Evolutionary conservation across 148 eudicot genomes (phyloP), one percentile per base, ranked within the genome.

Genomic region (Camellia sinensis): DNA sequence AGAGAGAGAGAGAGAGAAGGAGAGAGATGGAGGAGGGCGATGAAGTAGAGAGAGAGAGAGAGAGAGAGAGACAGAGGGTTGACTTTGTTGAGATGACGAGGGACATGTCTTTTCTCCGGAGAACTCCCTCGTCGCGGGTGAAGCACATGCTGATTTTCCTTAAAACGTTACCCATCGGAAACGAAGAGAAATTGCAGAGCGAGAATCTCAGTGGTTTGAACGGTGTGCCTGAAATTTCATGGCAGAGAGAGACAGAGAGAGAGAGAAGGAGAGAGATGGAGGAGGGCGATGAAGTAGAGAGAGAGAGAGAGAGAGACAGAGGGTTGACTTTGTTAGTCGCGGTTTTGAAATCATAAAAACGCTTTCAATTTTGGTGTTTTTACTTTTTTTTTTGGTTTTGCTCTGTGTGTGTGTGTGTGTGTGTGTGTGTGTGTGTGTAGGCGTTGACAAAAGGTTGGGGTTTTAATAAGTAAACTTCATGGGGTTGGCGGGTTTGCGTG

Each of bases 131-230:
- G 59, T 65, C 84, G 73, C 94, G 91, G 84, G 91, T 91, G 90
- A 96, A 96, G 67, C 99, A 94, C 7, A 87, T 74, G 1, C 91
- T 83, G 18, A 95, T 75, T 83, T 93, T 95, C 2, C 88, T 91
- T 3, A 88, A 82, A 3, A 90, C 86, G 83, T 94, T 96, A 6
- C 99, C 99, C 99, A 96, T 94, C 69, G 14, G 6, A 40, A 7
- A 18, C 21, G 15, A 41, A 15, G 0, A 3, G 19, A 46, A 56
- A 43, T 48, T n/a, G 19, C 3, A 69, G 4, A 40, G 11, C 56
- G 17, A 14, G 44, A 76, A 52, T 13, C 17, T 77, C 60, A 66
- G 40, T 62, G 43, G 43, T 4, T 2, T 40, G 22, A 7, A 53
- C 37, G 1, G 21, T n/a, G 40, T 9, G 11, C 68, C 9, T 41